phyloP scores from a whole-genome alignment of 345 rosid genomes.

The Salix koriyanagi region DNA sequence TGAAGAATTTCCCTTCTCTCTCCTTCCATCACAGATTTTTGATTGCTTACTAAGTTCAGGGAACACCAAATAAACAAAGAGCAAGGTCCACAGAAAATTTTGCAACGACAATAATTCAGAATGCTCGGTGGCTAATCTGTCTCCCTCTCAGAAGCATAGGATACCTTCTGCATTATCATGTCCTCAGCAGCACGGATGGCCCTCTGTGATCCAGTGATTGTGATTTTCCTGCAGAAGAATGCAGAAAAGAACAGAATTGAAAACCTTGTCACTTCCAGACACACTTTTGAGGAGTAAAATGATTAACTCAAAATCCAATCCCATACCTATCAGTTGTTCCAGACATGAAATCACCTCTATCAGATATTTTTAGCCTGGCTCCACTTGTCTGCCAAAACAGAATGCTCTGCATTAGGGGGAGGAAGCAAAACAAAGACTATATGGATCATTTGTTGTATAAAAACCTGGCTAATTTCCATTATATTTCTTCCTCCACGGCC shows the following conservation, averaged over 20 bases:
- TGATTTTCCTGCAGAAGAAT: conserved; percentile 70
- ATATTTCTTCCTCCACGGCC: conserved; percentile 98
- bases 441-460: background rate
- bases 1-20: conserved; percentile 5
- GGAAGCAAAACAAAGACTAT: background rate
- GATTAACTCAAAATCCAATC: background rate
- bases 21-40: conserved; percentile 16
- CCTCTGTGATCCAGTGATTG: conserved; percentile 86
- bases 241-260: background rate
- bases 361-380: conserved; percentile 89
- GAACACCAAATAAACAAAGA: conserved; percentile 9
- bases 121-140: conserved; percentile 39
- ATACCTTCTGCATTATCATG: conserved; percentile 93
- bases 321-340: conserved; percentile 86
- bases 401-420: conserved; percentile 10
- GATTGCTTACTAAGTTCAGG: conserved; percentile 16
- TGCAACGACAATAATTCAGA: conserved; percentile 13
- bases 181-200: conserved; percentile 80
- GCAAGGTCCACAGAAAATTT: conserved; percentile 10
- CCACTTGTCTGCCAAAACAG: conserved; percentile 66
- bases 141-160: conserved; percentile 73
- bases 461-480: conserved; percentile 92
- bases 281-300: background rate
- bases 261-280: background rate
- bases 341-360: conserved; percentile 89